phyloP scores from a whole-genome alignment of 768 basidiomycete species.

The Hygrocybe punicea region DNA sequence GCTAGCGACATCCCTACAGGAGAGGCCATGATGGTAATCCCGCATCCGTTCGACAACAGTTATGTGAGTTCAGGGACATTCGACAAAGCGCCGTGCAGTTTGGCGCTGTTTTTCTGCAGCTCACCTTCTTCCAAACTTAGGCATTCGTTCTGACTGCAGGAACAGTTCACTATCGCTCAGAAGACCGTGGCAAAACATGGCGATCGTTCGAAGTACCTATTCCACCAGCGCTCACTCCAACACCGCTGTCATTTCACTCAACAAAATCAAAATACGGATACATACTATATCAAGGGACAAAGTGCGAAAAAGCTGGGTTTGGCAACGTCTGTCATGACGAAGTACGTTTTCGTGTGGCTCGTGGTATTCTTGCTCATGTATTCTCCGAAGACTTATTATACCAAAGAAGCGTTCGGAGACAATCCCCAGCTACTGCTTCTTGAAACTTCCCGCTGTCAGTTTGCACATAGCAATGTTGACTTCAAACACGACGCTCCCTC shows the following conservation, averaged over 20 bases:
- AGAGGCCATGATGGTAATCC: slow-evolving; percentile 66
- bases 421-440: slow-evolving; percentile 54
- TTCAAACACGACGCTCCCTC: slow-evolving; percentile 74
- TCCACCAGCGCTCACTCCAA: slow-evolving; percentile 52
- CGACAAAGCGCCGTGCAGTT: too few species aligned
- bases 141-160: slow-evolving; percentile 80
- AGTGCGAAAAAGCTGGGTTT: slow-evolving; percentile 57
- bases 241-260: slow-evolving; percentile 86
- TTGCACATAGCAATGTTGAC: slow-evolving; percentile 81
- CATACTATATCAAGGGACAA: slow-evolving; percentile 75
- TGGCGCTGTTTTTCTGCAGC: neutral
- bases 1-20: slow-evolving; percentile 54
- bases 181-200: slow-evolving; percentile 88
- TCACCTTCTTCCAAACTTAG: slow-evolving; percentile 36
- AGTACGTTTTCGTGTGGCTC: slow-evolving; percentile 40
- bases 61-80: slow-evolving; percentile 65
- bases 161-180: slow-evolving; percentile 82
- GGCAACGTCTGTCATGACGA: slow-evolving; percentile 64
- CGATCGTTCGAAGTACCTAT: slow-evolving; percentile 67
- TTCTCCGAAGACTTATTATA: slow-evolving; percentile 74
- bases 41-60: slow-evolving; percentile 81
- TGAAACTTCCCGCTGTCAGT: slow-evolving; percentile 78
- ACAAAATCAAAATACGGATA: slow-evolving; percentile 64
- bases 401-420: slow-evolving; percentile 75
- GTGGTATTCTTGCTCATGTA: slow-evolving; percentile 5